Evolutionary conservation across 257 asterid species (phyloP).

Genomic region (Solanum megistacrolobum): DNA sequence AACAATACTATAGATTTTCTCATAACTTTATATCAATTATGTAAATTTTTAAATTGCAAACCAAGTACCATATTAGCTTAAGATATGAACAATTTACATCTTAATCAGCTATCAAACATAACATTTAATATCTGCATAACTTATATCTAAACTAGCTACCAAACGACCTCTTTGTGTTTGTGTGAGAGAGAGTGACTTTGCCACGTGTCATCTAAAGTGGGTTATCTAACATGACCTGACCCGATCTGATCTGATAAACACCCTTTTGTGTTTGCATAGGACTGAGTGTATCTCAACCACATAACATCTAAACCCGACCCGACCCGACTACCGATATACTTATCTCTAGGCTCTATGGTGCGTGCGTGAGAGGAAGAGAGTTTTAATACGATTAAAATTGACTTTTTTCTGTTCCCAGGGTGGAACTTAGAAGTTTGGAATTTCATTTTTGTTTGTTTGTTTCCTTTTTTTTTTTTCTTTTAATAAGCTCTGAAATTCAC

Average conservation of each 20-base stretch:
- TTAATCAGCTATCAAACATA: too few relatives aligned
- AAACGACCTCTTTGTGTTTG: neutral
- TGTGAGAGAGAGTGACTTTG: neutral
- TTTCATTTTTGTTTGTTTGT: neutral
- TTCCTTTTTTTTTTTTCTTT: neutral
- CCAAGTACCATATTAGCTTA: too few relatives aligned
- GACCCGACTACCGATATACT: neutral
- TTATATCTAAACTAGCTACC: neutral
- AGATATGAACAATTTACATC: too few relatives aligned
- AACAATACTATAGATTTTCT: too few relatives aligned
- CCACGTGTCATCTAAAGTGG: neutral
- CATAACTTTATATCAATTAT: neutral
- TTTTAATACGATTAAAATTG: neutral
- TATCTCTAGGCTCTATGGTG: neutral
- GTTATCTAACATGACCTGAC: too few relatives aligned
- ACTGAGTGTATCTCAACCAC: neutral
- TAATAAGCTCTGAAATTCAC: slow-evolving; percentile 24
- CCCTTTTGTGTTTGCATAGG: too few relatives aligned
- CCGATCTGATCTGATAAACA: neutral
- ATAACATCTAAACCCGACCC: neutral
- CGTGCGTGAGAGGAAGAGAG: neutral
- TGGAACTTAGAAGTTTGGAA: neutral
- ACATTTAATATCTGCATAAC: too few relatives aligned
- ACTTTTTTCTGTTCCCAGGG: slow-evolving; percentile 8
- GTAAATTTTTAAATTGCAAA: neutral